Evolutionary conservation across 768 basidiomycete genomes (phyloP).

Genomic region (Amanita rubescens): DNA sequence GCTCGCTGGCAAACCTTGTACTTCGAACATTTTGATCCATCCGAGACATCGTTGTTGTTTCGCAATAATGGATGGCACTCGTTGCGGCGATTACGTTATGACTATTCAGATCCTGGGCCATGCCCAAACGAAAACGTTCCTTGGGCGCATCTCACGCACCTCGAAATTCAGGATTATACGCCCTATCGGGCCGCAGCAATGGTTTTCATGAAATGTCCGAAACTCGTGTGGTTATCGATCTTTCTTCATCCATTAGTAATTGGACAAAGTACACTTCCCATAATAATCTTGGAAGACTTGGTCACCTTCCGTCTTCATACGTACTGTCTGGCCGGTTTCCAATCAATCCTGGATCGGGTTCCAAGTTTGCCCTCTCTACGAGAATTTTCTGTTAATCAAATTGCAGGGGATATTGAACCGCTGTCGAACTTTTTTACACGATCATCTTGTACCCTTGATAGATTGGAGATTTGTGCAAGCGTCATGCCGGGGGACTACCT

Average conservation of each 20-base stretch:
- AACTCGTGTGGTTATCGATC: neutral
- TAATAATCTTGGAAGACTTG: neutral
- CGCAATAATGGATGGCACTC: neutral
- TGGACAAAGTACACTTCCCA: neutral
- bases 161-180: neutral
- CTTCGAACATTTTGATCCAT: neutral
- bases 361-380: neutral
- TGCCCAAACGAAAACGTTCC: neutral
- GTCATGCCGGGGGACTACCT: neutral
- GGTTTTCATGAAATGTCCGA: neutral
- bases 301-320: neutral
- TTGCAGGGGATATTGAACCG: neutral
- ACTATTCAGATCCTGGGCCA: too few species aligned
- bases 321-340: too few species aligned
- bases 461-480: neutral
- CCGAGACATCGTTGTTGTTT: neutral
- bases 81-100: neutral
- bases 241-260: neutral
- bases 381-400: neutral
- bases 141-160: neutral
- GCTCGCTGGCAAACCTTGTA: neutral
- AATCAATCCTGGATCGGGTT: neutral
- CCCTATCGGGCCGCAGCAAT: neutral
- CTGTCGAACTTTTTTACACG: neutral
- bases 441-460: neutral